Base-by-base conservation (phyloP, 495 filamentous ascomycete genomes). In the Cryomyces minteri region DNA sequence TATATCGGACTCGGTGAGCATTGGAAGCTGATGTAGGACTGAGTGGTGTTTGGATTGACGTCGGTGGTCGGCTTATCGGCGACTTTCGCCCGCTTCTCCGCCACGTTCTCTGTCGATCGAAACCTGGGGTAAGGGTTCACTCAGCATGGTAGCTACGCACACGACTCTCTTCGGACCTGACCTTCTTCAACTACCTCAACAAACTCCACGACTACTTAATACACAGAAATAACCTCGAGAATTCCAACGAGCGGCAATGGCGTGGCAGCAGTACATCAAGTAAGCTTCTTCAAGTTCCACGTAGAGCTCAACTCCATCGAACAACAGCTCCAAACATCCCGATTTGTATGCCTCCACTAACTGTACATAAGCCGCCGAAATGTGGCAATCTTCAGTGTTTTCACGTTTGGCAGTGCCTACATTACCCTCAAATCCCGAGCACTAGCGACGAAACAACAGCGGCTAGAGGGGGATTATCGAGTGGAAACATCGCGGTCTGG, bases 401-500 rank as follows among this genome's bases (percentile, higher is more conserved):
- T 53, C 14, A 45, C 53, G 4, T 43, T 56, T 30, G 45, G 48
- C 12, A 41, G 54, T 31, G 39, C 40, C 4, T 51, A 48, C 36
- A 41, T 51, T 8, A 47, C 51, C 40, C 10, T 56, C n/a, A 56
- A 56, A 43, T 48, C 51, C 7, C 49, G 46, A 11, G 31, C 45
- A 31, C 10, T 54, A 40, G 44, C 47, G 5, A 41, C n/a, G 31
- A 56, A 50, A 37, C 47, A 44, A 36, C 32, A 56, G 41, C 43
- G 46, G 30, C 37, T 46, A 1, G 45, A 31, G 4, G 51, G 54
- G 8, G 51, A 56, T 32, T 54, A 49, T 39, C 48, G 40, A 18
- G 54, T 56, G 6, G 39, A 44, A 25, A 46, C 52, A 31, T 48
- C 53, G 28, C 40, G 54, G 36, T 56, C 54, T 4, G 54, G 54